phyloP scores from a whole-genome alignment of 1,284 basidiomycete species.

The Ganoderma sinense region DNA sequence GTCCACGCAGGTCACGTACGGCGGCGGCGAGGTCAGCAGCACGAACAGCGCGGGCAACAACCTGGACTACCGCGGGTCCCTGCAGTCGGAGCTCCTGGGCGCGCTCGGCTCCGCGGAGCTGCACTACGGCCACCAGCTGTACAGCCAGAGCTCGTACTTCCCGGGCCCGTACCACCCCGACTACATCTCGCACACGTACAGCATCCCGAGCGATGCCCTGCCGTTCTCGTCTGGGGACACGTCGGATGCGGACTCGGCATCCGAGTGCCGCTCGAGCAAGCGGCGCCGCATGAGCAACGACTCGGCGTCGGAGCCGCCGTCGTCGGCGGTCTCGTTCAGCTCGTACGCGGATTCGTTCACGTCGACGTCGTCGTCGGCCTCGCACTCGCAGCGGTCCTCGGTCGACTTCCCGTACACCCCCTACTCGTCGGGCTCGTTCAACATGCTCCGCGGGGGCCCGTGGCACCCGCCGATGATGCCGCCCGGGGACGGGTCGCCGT shows the following conservation, averaged over 20 bases:
- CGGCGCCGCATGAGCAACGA: constrained; percentile 77
- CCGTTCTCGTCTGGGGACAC: constrained; percentile 54
- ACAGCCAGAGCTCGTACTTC: constrained; percentile 46
- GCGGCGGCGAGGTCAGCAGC: constrained; percentile 24
- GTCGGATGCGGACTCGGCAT: constrained; percentile 46
- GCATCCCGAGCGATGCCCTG: constrained; percentile 53
- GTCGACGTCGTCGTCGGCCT: constrained; percentile 47
- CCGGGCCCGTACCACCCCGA: constrained; percentile 80
- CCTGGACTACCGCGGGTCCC: constrained; percentile 47
- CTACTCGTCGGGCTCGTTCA: constrained; percentile 37
- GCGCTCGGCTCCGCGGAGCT: constrained; percentile 59
- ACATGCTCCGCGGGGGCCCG: constrained; percentile 60
- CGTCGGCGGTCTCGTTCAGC: constrained; percentile 49
- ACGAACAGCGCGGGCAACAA: constrained; percentile 27
- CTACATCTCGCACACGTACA: constrained; percentile 58
- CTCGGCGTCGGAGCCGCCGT: constrained; percentile 61
- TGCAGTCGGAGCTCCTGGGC: constrained; percentile 67
- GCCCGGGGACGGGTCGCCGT: constrained; percentile 54
- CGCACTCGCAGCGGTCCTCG: constrained; percentile 57
- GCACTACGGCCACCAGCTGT: constrained; percentile 36
- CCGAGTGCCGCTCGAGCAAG: constrained; percentile 62
- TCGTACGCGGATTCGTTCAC: constrained; percentile 46
- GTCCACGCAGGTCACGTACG: constrained; percentile 60
- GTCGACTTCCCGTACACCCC: constrained; percentile 66
- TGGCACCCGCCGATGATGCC: constrained; percentile 80